Percentiles rank a stretch among this genome's conserved stretches.
Conservation (phyloP, 1,139 yeast genomes). For the Lodderomyces margitis region DNA sequence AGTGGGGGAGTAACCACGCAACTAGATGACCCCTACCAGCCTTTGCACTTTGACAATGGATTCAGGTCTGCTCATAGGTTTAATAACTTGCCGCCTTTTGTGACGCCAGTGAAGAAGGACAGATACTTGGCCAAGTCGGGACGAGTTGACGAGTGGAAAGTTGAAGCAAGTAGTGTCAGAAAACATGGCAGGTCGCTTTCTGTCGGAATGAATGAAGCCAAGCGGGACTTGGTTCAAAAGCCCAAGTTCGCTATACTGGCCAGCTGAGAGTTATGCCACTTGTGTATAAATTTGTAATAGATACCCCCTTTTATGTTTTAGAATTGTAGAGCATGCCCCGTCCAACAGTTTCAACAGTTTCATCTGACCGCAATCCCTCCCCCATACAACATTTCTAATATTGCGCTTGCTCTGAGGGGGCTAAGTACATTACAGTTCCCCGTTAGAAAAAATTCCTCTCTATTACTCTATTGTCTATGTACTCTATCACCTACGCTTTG, state of each 20-base stretch:
- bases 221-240: slow-evolving; percentile 33
- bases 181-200: slow-evolving; percentile 38
- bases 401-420: no score
- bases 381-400: no score
- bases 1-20: slow-evolving; percentile 15
- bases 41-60: slow-evolving; percentile 32
- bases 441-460: no score
- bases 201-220: slow-evolving; percentile 40
- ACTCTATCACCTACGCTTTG: slow-evolving; percentile 5
- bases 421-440: no score
- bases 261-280: slow-evolving; percentile 6
- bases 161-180: slow-evolving; percentile 17
- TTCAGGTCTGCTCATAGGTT: slow-evolving; percentile 36
- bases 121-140: slow-evolving; percentile 27
- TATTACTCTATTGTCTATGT: background rate
- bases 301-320: background rate
- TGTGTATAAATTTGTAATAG: no score
- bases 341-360: no score
- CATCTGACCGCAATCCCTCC: no score
- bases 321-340: no score
- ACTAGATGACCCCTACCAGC: slow-evolving; percentile 34
- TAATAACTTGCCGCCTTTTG: slow-evolving; percentile 29
- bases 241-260: slow-evolving; percentile 19
- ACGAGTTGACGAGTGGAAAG: slow-evolving; percentile 14
- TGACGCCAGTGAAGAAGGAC: slow-evolving; percentile 34